Evolutionary conservation across 305 asterid species (phyloP), one percentile per base, ranked within the genome.

Genomic region (Fraxinus nigra): DNA sequence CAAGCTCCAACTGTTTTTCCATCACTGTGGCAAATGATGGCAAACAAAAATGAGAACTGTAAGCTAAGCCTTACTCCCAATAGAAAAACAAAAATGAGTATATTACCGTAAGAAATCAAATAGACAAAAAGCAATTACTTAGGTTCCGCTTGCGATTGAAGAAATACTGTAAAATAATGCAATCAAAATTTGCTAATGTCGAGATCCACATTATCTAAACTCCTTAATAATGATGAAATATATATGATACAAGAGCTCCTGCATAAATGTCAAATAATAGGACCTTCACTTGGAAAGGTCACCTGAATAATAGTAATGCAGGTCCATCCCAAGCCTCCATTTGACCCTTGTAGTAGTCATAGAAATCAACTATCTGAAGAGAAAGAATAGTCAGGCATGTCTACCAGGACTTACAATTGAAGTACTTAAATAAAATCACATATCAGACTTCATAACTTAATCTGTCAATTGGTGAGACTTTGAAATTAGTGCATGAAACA

Each of bases 261-360:
- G 76, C 80, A 46, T 48, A 78, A 63, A 38, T 72, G 65, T 83
- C 63, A 80, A 20, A 46, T 43, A 51, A 82, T 18, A 78, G 77
- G 83, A 83, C 80, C 82, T 65, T 81, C 79, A 80, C 78, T 81
- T 38, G 82, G 33, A 78, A 79, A 76, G 76, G 76, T 89, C 89
- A 96, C 99, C 99, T 93, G 94, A 96, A 96, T 88, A 96, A 87
- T 75, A 96, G 93, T 87, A 96, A 90, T 76, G 98, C 98, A 88
- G 98, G 99, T 82, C 99, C 99, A 88, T 96, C 99, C 98, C 99
- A 96, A 75, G 99, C 93, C 88, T 94, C 99, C 99, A 96, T 96
- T 87, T 93, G 98, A 86, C 99, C 98, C 85, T 96, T 96, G 95
- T 93, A 94, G 92, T 96, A 96, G 83, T 96, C 93, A 80, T 93